Evolutionary conservation across 2,329 filamentous ascomycete genomes (phyloP).

Genomic region (Xylariaceae sp.): DNA sequence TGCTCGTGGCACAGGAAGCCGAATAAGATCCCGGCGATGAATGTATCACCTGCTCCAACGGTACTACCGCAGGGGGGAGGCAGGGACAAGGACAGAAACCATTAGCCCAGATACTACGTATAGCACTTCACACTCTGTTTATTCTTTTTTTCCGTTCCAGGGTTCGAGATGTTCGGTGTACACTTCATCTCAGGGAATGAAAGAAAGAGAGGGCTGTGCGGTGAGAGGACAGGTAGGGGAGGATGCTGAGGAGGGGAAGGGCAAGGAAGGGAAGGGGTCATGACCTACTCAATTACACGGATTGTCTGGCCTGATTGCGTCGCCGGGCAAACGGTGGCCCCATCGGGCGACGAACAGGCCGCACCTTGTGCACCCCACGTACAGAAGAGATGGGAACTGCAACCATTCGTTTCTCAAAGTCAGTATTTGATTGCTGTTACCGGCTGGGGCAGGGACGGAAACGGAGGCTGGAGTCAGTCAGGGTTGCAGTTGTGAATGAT

Average conservation of each 20-base stretch:
- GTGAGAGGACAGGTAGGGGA: background rate
- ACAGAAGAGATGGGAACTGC: constrained; percentile 38
- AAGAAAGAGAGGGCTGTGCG: constrained; percentile 2
- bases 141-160: background rate
- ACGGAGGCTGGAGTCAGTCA: constrained; percentile 12
- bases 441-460: constrained; percentile 17
- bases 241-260: constrained; percentile 7
- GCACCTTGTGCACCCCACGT: constrained; percentile 45
- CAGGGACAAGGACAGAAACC: background rate
- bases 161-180: background rate
- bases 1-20: constrained; percentile 46
- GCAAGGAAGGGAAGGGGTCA: background rate
- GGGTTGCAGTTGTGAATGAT: too few species aligned
- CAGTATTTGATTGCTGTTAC: constrained; percentile 15
- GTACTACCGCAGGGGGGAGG: constrained; percentile 43
- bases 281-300: constrained; percentile 55
- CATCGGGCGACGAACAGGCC: constrained; percentile 35
- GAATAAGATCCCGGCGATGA: constrained; percentile 67
- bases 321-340: constrained; percentile 39
- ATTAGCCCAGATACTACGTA: constrained; percentile 12
- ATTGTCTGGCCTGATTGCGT: constrained; percentile 36
- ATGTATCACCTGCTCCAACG: constrained; percentile 71
- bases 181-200: background rate
- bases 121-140: background rate
- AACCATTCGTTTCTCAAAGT: constrained; percentile 20